A percentile compares a stretch with the other conserved stretches of the same genome.
phyloP scores from a whole-genome alignment of 2,329 filamentous ascomycete species.

The Aureobasidium sp. region DNA sequence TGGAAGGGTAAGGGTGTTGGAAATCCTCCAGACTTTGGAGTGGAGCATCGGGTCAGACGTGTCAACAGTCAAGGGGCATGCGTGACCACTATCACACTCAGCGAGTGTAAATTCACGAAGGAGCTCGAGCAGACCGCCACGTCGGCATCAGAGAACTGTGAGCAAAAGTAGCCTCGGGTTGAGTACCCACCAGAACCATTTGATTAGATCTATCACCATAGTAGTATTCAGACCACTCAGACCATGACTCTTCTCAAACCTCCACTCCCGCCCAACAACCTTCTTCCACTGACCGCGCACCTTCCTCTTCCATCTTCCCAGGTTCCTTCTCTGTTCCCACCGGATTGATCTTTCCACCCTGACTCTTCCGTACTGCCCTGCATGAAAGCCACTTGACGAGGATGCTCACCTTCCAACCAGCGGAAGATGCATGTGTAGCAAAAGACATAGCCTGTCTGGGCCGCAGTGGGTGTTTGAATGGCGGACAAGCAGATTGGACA shows the following conservation, averaged over 20 bases:
- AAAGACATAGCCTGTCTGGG: conserved; percentile 89
- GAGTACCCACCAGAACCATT: no score
- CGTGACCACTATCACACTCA: background rate
- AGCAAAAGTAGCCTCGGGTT: no score
- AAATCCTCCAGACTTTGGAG: no score
- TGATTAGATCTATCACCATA: no score
- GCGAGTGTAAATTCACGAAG: background rate
- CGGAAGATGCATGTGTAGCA: conserved; percentile 94
- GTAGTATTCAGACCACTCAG: conserved; percentile 28
- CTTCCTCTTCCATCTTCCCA: conserved; percentile 77
- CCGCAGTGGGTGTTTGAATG: conserved; percentile 83
- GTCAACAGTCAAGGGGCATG: background rate
- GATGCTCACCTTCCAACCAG: conserved; percentile 82
- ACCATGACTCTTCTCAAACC: conserved; percentile 84
- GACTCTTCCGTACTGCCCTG: conserved; percentile 41
- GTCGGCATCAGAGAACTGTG: no score
- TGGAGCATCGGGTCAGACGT: background rate
- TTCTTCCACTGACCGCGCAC: conserved; percentile 82
- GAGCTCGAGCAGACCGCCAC: background rate
- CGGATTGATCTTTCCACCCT: conserved; percentile 31
- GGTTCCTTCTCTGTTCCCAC: conserved; percentile 41
- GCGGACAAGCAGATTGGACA: conserved; percentile 80
- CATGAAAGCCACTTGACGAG: conserved; percentile 80
- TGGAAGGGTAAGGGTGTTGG: no score
- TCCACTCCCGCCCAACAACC: conserved; percentile 84